Evolutionary conservation across 352 stramenopile genomes (phyloP).

Genomic region (Elongisporangium prolatum): DNA sequence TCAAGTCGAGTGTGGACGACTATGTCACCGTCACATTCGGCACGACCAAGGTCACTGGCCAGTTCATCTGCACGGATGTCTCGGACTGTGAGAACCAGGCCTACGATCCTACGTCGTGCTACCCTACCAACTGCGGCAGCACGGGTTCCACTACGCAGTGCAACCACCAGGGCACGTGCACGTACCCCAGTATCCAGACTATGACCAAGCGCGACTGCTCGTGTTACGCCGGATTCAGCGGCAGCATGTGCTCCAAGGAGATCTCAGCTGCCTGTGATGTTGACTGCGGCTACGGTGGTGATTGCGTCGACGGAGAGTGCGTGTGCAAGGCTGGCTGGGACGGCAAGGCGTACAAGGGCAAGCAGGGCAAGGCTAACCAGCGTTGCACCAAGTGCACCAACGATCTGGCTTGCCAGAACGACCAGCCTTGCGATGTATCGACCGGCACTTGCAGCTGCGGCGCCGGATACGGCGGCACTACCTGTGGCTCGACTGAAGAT

Average conservation of each 20-base stretch:
- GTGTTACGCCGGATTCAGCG: constrained; percentile 46
- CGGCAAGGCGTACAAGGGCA: constrained; percentile 32
- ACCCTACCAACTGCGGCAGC: constrained; percentile 28
- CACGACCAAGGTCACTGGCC: constrained; percentile 42
- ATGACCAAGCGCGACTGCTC: constrained; percentile 48
- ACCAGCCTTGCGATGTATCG: constrained; percentile 41
- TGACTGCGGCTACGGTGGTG: constrained; percentile 44
- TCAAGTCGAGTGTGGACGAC: constrained; percentile 17
- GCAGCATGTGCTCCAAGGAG: constrained; percentile 44
- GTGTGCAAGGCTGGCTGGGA: constrained; percentile 45
- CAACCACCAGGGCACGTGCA: constrained; percentile 71
- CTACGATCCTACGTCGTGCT: constrained; percentile 35
- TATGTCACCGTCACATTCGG: constrained; percentile 55
- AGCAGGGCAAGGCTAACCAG: constrained; percentile 40
- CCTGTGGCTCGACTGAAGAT: constrained; percentile 47
- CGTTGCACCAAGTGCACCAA: constrained; percentile 50
- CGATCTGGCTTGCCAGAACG: constrained; percentile 49
- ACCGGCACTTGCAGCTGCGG: constrained; percentile 50
- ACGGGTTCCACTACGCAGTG: constrained; percentile 38
- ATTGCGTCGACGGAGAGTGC: constrained; percentile 45
- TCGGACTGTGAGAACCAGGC: constrained; percentile 59
- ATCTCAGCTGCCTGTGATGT: constrained; percentile 44
- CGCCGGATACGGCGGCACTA: constrained; percentile 39
- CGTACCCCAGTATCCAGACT: constrained; percentile 58
- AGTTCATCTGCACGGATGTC: constrained; percentile 54